Evolutionary conservation across 257 asterid genomes (phyloP), one percentile per base, ranked within the genome.

Genomic region (Anisodus acutangulus): DNA sequence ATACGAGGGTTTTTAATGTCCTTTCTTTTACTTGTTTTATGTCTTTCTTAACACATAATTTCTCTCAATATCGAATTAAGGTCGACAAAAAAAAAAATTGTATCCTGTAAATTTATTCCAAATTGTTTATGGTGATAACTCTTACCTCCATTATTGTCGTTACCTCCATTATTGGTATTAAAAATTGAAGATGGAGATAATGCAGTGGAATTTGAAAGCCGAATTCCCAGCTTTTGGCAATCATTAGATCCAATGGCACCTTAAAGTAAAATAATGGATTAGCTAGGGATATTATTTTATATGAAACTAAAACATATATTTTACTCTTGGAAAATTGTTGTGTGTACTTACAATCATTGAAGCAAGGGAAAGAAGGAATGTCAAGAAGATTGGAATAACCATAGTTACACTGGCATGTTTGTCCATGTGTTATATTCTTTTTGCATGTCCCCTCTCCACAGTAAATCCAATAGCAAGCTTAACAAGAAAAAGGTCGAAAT

Each of bases 391-490:
- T 94, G n/a, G 88, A 70, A 84, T 72, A 80, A 57, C 98, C 96
- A 8, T 87, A 35, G 6, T 89, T 84, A 93, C 97, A 94, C 55
- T 92, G 89, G 60, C 98, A 94, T 3, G 90, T 88, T 84, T 91
- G 96, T 6, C 87, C 80, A 31, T 84, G 81, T 6, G 94, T 92
- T 83, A 45, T 11, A 55, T 91, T 92, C 72, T 85, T 88, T 1
- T 37, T 17, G 88, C 98, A 94, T 4, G 87, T 90, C 37, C 98
- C 98, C 84, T 92, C 92, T 60, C 98, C 97, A 82, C 98, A 94
- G 69, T 92, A 92, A 67, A 86, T 87, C 97, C 97, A 93, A 59
- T 88, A 80, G 90, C 98, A 94, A 22, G 97, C 98, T 93, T 58
- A 53, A 67, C 60, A 17, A 3, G 67, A 26, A 1, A 45, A 11